These are phyloP conservation scores for Helminthosporium solani DNA, from an alignment of 2,329 filamentous ascomycete genomes.

Conservation along the genomic window DNA sequence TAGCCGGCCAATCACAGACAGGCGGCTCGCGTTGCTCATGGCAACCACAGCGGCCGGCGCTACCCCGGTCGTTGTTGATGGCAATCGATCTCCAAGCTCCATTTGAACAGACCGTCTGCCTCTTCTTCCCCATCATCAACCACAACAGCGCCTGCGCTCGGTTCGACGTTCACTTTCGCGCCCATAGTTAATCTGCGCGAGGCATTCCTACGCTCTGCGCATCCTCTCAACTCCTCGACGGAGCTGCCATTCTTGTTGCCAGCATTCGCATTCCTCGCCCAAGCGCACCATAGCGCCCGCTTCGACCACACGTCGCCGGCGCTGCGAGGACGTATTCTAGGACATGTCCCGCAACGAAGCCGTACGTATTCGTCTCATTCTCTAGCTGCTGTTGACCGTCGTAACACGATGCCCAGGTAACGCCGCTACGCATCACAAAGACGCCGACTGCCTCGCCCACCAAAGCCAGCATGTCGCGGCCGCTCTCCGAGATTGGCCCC, in stretches of 20 bases:
- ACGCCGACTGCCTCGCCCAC: slow-evolving; percentile 61
- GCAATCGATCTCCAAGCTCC: slow-evolving; percentile 20
- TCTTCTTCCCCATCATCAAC: slow-evolving; percentile 29
- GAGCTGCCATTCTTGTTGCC: slow-evolving; percentile 37
- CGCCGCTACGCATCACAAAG: slow-evolving; percentile 79
- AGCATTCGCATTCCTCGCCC: slow-evolving; percentile 23
- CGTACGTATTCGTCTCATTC: slow-evolving; percentile 33
- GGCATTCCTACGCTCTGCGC: not conserved
- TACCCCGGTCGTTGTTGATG: slow-evolving; percentile 28
- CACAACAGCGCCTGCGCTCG: slow-evolving; percentile 29
- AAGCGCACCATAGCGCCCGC: slow-evolving; percentile 13
- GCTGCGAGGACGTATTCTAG: too few relatives aligned
- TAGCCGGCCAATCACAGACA: slow-evolving; percentile 7
- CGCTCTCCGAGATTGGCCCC: slow-evolving; percentile 85
- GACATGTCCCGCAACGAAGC: slow-evolving; percentile 45
- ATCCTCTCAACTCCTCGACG: slow-evolving; percentile 23
- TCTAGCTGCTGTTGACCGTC: too few relatives aligned
- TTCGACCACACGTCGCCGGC: slow-evolving; percentile 14
- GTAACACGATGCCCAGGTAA: slow-evolving; percentile 54
- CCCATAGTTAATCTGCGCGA: slow-evolving; percentile 17
- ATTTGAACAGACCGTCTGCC: slow-evolving; percentile 26
- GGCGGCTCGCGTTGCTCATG: slow-evolving; percentile 8
- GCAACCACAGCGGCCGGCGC: slow-evolving; percentile 20
- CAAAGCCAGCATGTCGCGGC: slow-evolving; percentile 64
- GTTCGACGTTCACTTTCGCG: slow-evolving; percentile 28